A percentile compares a stretch with the other conserved stretches of the same genome.
Evolutionary conservation across 345 rosid species (phyloP).

Genomic region (Kandelia obovata): DNA sequence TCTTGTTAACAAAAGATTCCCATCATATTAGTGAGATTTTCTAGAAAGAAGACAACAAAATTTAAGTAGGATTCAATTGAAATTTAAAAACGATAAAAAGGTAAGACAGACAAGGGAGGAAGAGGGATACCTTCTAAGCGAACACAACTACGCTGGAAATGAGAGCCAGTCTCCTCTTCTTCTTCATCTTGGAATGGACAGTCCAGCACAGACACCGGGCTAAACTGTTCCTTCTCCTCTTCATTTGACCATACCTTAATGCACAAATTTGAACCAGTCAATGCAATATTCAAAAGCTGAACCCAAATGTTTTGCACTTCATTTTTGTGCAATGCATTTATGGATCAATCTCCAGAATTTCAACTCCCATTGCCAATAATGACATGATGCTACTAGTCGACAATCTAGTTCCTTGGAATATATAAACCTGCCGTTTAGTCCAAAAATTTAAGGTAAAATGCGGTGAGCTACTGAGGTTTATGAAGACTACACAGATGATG

Average conservation of each 20-base stretch:
- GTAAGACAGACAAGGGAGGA: not conserved
- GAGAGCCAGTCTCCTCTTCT: slow-evolving; percentile 33
- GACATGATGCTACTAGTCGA: no score
- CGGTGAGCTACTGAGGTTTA: no score
- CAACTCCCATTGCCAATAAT: no score
- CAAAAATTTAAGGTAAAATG: no score
- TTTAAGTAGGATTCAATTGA: no score
- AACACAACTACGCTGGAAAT: slow-evolving; percentile 22
- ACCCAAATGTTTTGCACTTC: no score
- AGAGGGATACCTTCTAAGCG: slow-evolving; percentile 29
- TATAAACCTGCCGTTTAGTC: no score
- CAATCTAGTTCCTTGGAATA: no score
- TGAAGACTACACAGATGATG: no score
- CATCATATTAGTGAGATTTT: not conserved
- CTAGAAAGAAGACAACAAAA: not conserved
- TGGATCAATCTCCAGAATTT: no score
- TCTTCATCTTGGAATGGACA: slow-evolving; percentile 56
- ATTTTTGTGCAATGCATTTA: no score
- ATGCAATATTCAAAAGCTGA: not conserved
- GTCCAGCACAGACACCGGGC: slow-evolving; percentile 80
- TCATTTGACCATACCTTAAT: slow-evolving; percentile 50
- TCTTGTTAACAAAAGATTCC: not conserved
- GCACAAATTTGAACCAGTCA: not conserved
- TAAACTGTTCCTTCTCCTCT: slow-evolving; percentile 63
- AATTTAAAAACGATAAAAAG: not conserved